Evolutionary conservation across 2,329 filamentous ascomycete species (phyloP).

Genomic region (Ascochyta lentis): DNA sequence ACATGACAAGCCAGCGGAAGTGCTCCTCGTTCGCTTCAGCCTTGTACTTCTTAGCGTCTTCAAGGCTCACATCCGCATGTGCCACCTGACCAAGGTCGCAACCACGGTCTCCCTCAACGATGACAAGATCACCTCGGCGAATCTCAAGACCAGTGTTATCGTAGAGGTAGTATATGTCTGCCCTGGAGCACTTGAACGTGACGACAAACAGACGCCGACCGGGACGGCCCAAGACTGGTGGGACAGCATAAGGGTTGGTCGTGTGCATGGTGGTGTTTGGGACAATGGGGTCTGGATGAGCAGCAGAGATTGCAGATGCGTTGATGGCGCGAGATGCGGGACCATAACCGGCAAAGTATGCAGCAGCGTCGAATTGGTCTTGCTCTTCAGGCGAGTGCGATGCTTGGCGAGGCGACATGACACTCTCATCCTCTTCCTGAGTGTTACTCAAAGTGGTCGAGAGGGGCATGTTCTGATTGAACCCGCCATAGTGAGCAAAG

Average conservation of each 20-base stretch:
- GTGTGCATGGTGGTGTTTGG: slow-evolving; percentile 30
- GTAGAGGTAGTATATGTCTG: slow-evolving; percentile 96
- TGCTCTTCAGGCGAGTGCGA: slow-evolving; percentile 60
- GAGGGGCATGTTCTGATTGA: slow-evolving; percentile 32
- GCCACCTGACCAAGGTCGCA: slow-evolving; percentile 94
- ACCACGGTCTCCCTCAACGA: slow-evolving; percentile 95
- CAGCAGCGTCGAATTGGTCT: slow-evolving; percentile 58
- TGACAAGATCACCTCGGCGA: slow-evolving; percentile 90
- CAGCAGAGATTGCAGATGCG: slow-evolving; percentile 44
- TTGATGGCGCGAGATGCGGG: slow-evolving; percentile 46
- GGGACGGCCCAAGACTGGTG: slow-evolving; percentile 38
- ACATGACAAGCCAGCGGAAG: slow-evolving; percentile 99
- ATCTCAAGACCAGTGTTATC: slow-evolving; percentile 92
- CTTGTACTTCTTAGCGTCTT: slow-evolving; percentile 85
- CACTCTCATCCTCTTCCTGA: slow-evolving; percentile 40
- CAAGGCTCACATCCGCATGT: slow-evolving; percentile 85
- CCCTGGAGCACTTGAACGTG: slow-evolving; percentile 93
- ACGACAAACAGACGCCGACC: slow-evolving; percentile 75
- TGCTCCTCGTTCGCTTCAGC: slow-evolving; percentile 94
- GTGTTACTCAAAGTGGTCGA: slow-evolving; percentile 39
- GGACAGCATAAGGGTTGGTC: slow-evolving; percentile 45
- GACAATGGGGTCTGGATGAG: slow-evolving; percentile 43
- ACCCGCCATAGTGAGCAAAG: slow-evolving; percentile 60
- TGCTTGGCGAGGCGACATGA: slow-evolving; percentile 32
- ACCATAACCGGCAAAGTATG: slow-evolving; percentile 48